phyloP scores from a whole-genome alignment of 2,329 filamentous ascomycete species.

The Alternaria sp. region DNA sequence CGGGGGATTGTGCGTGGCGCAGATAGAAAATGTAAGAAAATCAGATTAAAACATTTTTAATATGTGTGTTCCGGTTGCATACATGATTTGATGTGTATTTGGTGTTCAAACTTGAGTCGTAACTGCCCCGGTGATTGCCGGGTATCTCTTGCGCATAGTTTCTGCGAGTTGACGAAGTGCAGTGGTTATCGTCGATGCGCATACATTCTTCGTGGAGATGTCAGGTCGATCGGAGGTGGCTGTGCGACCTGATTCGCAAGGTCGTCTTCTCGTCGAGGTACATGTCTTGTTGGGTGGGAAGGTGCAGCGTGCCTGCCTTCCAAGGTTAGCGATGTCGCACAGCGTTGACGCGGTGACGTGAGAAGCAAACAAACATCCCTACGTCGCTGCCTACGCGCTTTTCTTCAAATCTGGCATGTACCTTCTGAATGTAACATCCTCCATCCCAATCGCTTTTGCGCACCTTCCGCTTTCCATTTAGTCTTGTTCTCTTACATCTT shows the following conservation, averaged over 20 bases:
- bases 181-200: background rate
- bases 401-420: background rate
- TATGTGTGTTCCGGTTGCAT: background rate
- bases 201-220: background rate
- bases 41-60: background rate
- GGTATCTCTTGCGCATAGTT: background rate
- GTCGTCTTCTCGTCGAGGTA: background rate
- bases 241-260: background rate
- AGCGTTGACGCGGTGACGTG: background rate
- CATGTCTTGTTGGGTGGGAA: background rate
- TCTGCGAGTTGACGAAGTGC: background rate
- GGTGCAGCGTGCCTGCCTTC: background rate
- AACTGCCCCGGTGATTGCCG: too few relatives aligned
- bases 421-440: background rate
- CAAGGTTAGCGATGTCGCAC: background rate
- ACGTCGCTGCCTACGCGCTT: background rate
- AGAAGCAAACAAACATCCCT: background rate
- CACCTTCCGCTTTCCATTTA: too few relatives aligned
- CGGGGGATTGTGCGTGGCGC: constrained; percentile 3
- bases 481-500: too few relatives aligned
- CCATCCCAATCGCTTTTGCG: background rate
- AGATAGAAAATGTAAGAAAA: background rate
- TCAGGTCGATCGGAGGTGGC: background rate
- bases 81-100: background rate
- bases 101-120: background rate